These are phyloP conservation scores for Picea mariana DNA, from an alignment of 83 land plant species.

Conservation along the genomic window DNA sequence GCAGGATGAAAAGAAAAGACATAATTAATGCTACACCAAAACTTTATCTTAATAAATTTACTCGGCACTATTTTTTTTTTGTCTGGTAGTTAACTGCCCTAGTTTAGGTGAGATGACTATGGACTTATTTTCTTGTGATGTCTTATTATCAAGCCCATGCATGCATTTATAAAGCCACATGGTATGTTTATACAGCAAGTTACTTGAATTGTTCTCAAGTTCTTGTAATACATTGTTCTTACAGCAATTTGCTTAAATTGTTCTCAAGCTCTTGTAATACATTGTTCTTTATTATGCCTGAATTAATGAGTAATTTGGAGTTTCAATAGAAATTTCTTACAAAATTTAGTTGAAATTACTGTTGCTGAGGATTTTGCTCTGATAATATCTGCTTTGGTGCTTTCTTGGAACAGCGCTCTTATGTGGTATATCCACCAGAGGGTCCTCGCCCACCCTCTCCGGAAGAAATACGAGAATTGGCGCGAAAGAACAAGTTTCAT, in stretches of 20 bases:
- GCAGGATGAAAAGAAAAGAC: too few species aligned
- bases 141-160: not conserved
- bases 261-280: not conserved
- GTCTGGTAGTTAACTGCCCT: not conserved
- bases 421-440: conserved; percentile 90
- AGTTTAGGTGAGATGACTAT: not conserved
- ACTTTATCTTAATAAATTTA: too few species aligned
- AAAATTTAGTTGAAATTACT: not conserved
- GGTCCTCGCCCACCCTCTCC: conserved; percentile 80
- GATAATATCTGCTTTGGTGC: not conserved
- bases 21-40: too few species aligned
- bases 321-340: not conserved
- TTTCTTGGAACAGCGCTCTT: conserved; percentile 49
- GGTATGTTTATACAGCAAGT: not conserved
- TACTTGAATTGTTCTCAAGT: not conserved
- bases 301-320: not conserved
- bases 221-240: not conserved
- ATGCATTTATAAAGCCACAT: not conserved
- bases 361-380: not conserved
- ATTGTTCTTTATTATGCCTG: not conserved
- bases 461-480: conserved; percentile 81
- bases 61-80: too few species aligned
- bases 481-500: conserved; percentile 42
- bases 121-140: too few species aligned
- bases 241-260: too few species aligned